These are phyloP conservation scores for Suhomyces chickasaworum DNA, from an alignment of 1,139 yeast species.

Conservation along the genomic window DNA sequence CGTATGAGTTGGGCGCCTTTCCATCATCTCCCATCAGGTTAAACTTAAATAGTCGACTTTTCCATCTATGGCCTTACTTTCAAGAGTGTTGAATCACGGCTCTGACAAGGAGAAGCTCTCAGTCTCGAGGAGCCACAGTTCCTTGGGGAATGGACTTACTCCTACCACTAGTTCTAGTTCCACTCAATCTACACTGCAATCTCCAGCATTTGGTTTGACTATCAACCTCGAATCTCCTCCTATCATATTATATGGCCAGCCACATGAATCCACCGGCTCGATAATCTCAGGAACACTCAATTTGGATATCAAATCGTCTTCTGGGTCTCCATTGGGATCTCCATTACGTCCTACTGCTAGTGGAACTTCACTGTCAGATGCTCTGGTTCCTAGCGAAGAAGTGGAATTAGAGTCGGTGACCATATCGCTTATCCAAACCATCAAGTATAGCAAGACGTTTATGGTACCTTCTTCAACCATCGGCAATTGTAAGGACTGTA, in stretches of 20 bases:
- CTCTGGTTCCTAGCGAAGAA: conserved; percentile 19
- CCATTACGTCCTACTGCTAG: conserved; percentile 5
- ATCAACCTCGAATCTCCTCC: conserved; percentile 90
- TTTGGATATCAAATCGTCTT: conserved; percentile 22
- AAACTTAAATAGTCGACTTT: neutral
- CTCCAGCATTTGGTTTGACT: conserved; percentile 42
- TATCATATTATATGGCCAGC: conserved; percentile 75
- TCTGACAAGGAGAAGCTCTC: conserved; percentile 12
- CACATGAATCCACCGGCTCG: conserved; percentile 82
- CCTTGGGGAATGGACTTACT: conserved; percentile 4
- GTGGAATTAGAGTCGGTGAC: conserved; percentile 56
- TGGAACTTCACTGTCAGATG: conserved; percentile 2
- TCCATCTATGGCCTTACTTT: conserved; percentile 16
- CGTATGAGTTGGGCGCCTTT: neutral
- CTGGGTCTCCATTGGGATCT: neutral
- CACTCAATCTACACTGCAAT: neutral
- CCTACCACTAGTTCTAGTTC: conserved; percentile 12
- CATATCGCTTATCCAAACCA: conserved; percentile 68
- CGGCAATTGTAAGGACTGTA: conserved; percentile 60
- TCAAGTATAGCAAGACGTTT: conserved; percentile 67
- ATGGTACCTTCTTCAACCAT: conserved; percentile 53
- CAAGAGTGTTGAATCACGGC: conserved; percentile 15
- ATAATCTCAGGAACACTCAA: conserved; percentile 73
- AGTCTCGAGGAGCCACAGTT: conserved; percentile 3
- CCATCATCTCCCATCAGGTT: neutral